Evolutionary conservation across 495 filamentous ascomycete species (phyloP).

Genomic region (Aspergillus wentii): DNA sequence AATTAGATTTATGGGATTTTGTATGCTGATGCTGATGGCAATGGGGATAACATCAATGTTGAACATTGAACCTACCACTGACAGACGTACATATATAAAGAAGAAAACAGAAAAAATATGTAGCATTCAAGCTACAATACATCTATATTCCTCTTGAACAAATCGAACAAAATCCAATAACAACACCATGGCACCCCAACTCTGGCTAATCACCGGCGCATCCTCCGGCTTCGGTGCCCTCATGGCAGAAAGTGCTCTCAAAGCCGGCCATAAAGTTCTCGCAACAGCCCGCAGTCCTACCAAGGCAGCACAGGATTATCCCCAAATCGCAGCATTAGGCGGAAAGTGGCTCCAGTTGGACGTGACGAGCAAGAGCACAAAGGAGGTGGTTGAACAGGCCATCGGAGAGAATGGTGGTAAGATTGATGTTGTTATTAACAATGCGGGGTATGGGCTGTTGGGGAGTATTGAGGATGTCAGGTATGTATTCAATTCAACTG

Average conservation of each 20-base stretch:
- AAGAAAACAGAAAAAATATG: too few relatives aligned
- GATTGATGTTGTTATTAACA: slow-evolving; percentile 28
- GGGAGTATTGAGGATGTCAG: slow-evolving; percentile 21
- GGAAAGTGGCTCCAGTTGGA: slow-evolving; percentile 31
- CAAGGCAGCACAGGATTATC: slow-evolving; percentile 21
- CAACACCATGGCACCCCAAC: too few relatives aligned
- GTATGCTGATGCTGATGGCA: too few relatives aligned
- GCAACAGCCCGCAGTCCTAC: slow-evolving; percentile 47
- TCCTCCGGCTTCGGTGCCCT: too few relatives aligned
- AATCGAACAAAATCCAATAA: too few relatives aligned
- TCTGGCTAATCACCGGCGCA: too few relatives aligned
- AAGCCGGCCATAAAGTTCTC: slow-evolving; percentile 48
- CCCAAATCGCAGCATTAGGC: slow-evolving; percentile 18
- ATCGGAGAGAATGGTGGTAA: slow-evolving; percentile 8
- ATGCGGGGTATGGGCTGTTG: slow-evolving; percentile 24
- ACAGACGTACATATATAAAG: too few relatives aligned
- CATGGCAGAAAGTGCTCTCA: slow-evolving; percentile 39
- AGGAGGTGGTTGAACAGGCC: not conserved
- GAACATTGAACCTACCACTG: too few relatives aligned
- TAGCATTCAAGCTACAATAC: too few relatives aligned
- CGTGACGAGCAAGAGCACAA: slow-evolving; percentile 28
- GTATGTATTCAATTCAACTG: slow-evolving; percentile 2
- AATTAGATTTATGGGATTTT: too few relatives aligned
- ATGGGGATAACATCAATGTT: too few relatives aligned
- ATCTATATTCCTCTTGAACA: too few relatives aligned